A percentile compares a stretch with the other conserved stretches of the same genome.
phyloP scores from a whole-genome alignment of 805 yeast species.

The Hanseniaspora singularis region DNA sequence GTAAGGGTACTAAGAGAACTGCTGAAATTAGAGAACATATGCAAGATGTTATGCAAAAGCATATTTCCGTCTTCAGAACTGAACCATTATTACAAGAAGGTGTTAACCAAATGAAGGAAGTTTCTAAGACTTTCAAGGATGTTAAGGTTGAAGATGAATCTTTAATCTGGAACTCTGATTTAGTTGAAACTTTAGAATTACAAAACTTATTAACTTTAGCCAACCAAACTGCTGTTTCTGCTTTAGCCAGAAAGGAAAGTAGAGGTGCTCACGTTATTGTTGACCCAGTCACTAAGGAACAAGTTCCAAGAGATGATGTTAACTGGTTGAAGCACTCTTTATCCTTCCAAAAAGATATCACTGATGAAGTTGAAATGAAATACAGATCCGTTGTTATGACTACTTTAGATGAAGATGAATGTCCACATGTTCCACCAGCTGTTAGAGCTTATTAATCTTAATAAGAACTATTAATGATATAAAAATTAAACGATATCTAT shows the following conservation, averaged over 20 bases:
- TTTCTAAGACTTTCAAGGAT: conserved; percentile 62
- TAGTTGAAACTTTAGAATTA: conserved; percentile 89
- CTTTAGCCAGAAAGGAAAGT: conserved; percentile 90
- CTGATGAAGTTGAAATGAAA: conserved; percentile 58
- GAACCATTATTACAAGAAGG: conserved; percentile 87
- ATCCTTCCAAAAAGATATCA: conserved; percentile 72
- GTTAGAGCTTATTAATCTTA: conserved; percentile 87
- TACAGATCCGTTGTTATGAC: conserved; percentile 76
- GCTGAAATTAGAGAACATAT: conserved; percentile 80
- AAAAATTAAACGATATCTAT: neutral
- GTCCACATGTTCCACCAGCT: conserved; percentile 94
- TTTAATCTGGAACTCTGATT: conserved; percentile 97
- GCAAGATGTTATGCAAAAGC: conserved; percentile 95
- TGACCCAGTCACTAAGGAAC: conserved; percentile 65
- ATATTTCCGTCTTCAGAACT: conserved; percentile 92
- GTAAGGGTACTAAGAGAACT: conserved; percentile 69
- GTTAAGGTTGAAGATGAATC: conserved; percentile 88
- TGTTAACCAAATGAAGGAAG: conserved; percentile 61
- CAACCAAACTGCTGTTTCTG: conserved; percentile 85
- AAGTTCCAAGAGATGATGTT: conserved; percentile 90
- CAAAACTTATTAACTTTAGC: conserved; percentile 97
- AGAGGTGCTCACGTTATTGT: conserved; percentile 76
- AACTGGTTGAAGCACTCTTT: conserved; percentile 97
- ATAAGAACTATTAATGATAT: no score
- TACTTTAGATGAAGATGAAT: conserved; percentile 83